Evolutionary conservation across 2,329 filamentous ascomycete species (phyloP), one percentile per base, ranked within the genome.

Genomic region (Stagonosporopsis chrysanthemi): DNA sequence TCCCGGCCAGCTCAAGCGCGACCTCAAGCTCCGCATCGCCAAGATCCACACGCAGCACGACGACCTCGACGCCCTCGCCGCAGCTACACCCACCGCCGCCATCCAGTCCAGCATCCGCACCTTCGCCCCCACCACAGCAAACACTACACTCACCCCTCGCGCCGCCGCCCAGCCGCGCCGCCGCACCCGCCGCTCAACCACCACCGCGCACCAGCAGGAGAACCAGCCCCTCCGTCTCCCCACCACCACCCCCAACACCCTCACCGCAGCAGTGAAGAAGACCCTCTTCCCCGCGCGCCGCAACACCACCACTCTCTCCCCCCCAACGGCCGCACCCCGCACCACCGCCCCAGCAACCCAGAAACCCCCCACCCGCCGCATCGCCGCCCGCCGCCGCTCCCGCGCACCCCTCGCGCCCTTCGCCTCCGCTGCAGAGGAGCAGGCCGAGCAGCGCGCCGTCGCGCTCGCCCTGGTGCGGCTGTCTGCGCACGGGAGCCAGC

Each of bases 1-100:
- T 24, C 53, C 53, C 1, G 41, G 40, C 5, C 35, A 47, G 8
- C 23, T 56, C 9, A 56, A 56, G 41, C 41, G 43, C 15, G 28
- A 52, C 1, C 8, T 51, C 2, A 43, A 56, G 12, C 17, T 36
- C 22, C 41, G 36, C 3, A 51, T 56, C 17, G 41, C 28, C 17
- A 14, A 19, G 6, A 31, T 49, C 8, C 52, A 55, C 9, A 23
- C 4, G 17, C 17, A 38, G 35, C 31, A 33, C 31, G 31, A 33
- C 31, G 14, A 4, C 3, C 31, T 33, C 31, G 15, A 33, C 7
- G 31, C 31, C 12, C 14, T 15, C 8, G 31, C 31, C 12, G 14
- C 29, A 31, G 29, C 29, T 31, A 9, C 8, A 4, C 3, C 31
- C 4, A n/a, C 12, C 31, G 15, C 31, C 12, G 5, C 15, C 31